A percentile compares a stretch with the other conserved stretches of the same genome.
phyloP scores from a whole-genome alignment of 306 rosid species.

The Hippophae tibetana region DNA sequence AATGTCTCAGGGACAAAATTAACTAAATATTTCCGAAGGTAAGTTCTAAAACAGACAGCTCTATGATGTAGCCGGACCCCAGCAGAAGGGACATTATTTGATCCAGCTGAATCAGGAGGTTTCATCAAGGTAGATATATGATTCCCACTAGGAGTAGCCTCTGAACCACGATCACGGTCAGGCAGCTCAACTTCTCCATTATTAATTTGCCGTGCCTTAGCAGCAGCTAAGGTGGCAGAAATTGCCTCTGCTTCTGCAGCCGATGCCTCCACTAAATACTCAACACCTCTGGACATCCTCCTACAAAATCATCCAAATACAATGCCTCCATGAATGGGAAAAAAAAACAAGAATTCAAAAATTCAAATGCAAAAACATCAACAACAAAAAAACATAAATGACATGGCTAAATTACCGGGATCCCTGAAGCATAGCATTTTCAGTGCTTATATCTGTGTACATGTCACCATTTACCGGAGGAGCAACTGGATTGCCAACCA shows the following conservation, averaged over 20 bases:
- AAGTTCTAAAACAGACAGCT: conserved; percentile 65
- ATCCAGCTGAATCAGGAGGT: conserved; percentile 59
- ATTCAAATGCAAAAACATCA: background rate
- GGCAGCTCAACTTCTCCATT: conserved; percentile 95
- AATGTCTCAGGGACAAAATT: conserved; percentile 3
- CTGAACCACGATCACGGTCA: conserved; percentile 90
- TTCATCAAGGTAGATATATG: conserved; percentile 78
- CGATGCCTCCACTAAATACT: conserved; percentile 95
- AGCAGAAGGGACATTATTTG: conserved; percentile 65
- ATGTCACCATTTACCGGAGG: conserved; percentile 94
- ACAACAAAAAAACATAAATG: conserved; percentile 8
- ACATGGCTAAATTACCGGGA: conserved; percentile 46
- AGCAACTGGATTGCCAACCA: conserved; percentile 90
- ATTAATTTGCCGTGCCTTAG: conserved; percentile 80
- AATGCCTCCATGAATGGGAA: conserved; percentile 17
- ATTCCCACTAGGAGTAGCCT: conserved; percentile 97
- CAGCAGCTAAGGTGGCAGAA: conserved; percentile 97
- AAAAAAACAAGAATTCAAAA: background rate
- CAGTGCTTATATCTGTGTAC: conserved; percentile 93
- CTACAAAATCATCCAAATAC: conserved; percentile 33
- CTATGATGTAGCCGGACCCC: conserved; percentile 98
- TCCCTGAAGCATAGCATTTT: conserved; percentile 90
- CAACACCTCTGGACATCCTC: conserved; percentile 90
- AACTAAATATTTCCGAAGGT: conserved; percentile 12
- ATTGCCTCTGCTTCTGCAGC: conserved; percentile 99